Conservation (phyloP, 345 rosid genomes). For the Triadica sebifera region DNA sequence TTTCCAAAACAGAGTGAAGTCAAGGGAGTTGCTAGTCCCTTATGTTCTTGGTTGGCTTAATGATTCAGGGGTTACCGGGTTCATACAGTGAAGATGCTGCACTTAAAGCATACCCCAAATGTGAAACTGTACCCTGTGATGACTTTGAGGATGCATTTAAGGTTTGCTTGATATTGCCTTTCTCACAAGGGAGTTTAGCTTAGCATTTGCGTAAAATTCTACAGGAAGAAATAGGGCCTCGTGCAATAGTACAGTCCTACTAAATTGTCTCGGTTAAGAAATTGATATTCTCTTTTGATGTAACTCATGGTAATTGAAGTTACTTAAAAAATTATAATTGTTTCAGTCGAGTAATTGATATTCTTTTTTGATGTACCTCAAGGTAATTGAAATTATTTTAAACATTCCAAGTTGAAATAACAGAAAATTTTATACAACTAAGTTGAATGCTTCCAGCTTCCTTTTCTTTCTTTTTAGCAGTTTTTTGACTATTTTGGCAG, state of each 20-base stretch:
- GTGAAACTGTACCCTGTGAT: slow-evolving; percentile 55
- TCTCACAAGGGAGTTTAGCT: background rate
- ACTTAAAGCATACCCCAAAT: slow-evolving; percentile 59
- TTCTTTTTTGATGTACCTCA: background rate
- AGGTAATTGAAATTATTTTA: background rate
- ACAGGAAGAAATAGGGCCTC: slow-evolving; percentile 1
- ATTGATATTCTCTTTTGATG: background rate
- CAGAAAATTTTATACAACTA: background rate
- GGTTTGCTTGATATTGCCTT: slow-evolving; percentile 26
- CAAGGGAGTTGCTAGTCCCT: slow-evolving; percentile 7
- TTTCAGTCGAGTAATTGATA: background rate
- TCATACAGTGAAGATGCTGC: slow-evolving; percentile 62
- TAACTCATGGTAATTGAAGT: background rate
- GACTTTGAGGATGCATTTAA: slow-evolving; percentile 60
- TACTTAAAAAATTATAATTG: background rate
- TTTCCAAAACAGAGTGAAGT: slow-evolving; percentile 9
- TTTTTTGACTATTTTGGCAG: slow-evolving; percentile 25
- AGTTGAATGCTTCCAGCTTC: background rate
- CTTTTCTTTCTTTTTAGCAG: background rate
- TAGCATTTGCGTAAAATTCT: background rate
- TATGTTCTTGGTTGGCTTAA: slow-evolving; percentile 3
- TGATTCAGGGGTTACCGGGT: slow-evolving; percentile 50
- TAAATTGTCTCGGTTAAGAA: slow-evolving; percentile 1
- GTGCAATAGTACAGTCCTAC: background rate
- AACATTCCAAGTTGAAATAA: background rate